A percentile compares a stretch with the other conserved stretches of the same genome.
Evolutionary conservation across 352 stramenopile genomes (phyloP).

Genomic region (Stramenopiles sp.): DNA sequence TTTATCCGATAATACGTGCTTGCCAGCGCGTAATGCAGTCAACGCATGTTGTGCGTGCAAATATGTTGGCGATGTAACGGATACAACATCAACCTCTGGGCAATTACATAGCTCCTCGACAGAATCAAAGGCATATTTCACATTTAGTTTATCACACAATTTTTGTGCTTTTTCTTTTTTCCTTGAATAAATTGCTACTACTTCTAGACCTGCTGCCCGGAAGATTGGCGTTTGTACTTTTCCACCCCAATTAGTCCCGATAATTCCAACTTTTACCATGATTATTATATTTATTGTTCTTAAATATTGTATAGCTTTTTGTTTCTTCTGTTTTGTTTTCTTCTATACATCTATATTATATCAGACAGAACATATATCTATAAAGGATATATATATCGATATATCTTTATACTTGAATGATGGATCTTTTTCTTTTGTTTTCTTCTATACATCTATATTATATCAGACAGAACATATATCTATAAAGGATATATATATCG

Average conservation of each 20-base stretch:
- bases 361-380: no score
- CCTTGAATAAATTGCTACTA: background rate
- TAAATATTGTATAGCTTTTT: no score
- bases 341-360: no score
- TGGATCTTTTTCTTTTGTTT: no score
- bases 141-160: background rate
- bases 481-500: no score
- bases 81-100: background rate
- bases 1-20: background rate
- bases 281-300: no score
- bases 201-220: background rate
- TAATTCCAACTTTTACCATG: background rate
- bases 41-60: background rate
- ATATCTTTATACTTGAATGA: no score
- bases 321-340: no score
- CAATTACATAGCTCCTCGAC: background rate
- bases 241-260: background rate
- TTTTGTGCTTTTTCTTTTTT: background rate
- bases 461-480: no score
- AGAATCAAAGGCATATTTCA: background rate
- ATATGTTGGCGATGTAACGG: background rate
- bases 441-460: no score
- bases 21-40: background rate
- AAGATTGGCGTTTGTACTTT: background rate
- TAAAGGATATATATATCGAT: no score